Evolutionary conservation across 2,329 filamentous ascomycete species (phyloP).

Genomic region (Epichloe elymi): DNA sequence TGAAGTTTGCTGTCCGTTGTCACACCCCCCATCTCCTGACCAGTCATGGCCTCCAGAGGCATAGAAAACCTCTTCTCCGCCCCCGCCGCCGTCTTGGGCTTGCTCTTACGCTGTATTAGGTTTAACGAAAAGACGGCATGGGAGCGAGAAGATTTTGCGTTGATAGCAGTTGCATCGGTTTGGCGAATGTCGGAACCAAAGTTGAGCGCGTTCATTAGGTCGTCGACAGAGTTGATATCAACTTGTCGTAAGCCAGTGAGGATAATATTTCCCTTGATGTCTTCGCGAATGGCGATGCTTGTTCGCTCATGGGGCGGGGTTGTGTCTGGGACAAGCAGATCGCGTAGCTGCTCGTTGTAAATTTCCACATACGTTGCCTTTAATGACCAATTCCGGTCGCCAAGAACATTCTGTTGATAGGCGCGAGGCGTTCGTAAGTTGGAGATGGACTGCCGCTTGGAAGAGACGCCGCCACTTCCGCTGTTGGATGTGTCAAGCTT

Average conservation of each 20-base stretch:
- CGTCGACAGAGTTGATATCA: constrained; percentile 80
- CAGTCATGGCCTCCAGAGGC: constrained; percentile 66
- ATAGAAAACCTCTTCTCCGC: constrained; percentile 79
- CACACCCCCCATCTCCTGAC: constrained; percentile 49
- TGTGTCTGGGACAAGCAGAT: constrained; percentile 71
- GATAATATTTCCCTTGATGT: constrained; percentile 86
- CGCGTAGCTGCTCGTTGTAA: constrained; percentile 91
- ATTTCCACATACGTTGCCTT: constrained; percentile 95
- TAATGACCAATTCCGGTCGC: constrained; percentile 75
- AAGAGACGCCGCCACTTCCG: constrained; percentile 34
- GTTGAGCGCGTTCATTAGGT: constrained; percentile 77
- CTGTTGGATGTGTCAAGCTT: constrained; percentile 55
- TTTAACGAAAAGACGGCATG: constrained; percentile 97
- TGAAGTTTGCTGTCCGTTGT: constrained; percentile 97
- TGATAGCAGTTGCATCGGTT: constrained; percentile 93
- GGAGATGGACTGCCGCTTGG: constrained; percentile 33
- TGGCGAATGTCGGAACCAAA: constrained; percentile 91
- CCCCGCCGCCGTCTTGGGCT: constrained; percentile 35
- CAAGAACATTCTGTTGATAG: constrained; percentile 41
- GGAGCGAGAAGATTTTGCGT: constrained; percentile 92
- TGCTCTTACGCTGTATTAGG: constrained; percentile 69
- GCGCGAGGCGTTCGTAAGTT: constrained; percentile 68
- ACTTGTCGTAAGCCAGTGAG: constrained; percentile 82
- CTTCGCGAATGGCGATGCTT: constrained; percentile 83
- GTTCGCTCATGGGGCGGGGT: constrained; percentile 57